Percentiles rank a stretch among this genome's conserved stretches.
Evolutionary conservation across 1,284 basidiomycete genomes (phyloP).

Genomic region (Volvariella surrecta): DNA sequence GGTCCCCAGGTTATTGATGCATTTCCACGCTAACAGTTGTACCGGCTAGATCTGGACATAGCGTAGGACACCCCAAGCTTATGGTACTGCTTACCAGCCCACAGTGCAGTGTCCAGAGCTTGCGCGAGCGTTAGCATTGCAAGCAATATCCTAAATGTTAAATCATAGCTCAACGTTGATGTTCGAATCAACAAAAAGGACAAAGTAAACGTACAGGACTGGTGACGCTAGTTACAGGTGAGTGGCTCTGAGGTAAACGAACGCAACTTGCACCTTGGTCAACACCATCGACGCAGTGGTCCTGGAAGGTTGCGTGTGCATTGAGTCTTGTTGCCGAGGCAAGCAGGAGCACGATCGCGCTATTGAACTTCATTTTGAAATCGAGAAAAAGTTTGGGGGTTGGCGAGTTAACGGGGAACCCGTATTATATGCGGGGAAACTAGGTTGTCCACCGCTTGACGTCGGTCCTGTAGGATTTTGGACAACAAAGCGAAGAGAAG

Average conservation of each 20-base stretch:
- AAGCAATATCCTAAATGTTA: conserved; percentile 32
- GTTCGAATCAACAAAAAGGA: background rate
- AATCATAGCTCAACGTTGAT: background rate
- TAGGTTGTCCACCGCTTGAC: background rate
- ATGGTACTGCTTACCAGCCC: background rate
- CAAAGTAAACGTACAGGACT: conserved; percentile 20
- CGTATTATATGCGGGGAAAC: background rate
- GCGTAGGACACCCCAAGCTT: background rate
- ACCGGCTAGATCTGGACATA: conserved; percentile 24
- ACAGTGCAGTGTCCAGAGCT: conserved; percentile 25
- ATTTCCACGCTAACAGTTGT: conserved; percentile 42
- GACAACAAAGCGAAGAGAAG: too few relatives aligned
- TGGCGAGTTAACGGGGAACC: background rate
- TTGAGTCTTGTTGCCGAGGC: conserved; percentile 22
- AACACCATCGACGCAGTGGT: conserved; percentile 42
- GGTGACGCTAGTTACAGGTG: conserved; percentile 34
- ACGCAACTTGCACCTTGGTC: conserved; percentile 40
- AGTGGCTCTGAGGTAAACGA: conserved; percentile 35
- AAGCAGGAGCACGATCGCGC: conserved; percentile 24
- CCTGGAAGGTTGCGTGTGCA: conserved; percentile 45
- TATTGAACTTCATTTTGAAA: conserved; percentile 1
- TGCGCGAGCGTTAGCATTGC: conserved; percentile 26
- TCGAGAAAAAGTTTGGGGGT: background rate
- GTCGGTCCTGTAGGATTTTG: background rate
- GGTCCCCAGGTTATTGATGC: conserved; percentile 42